Base-by-base conservation (phyloP, 768 basidiomycete genomes). In the Termitomyces sp. region DNA sequence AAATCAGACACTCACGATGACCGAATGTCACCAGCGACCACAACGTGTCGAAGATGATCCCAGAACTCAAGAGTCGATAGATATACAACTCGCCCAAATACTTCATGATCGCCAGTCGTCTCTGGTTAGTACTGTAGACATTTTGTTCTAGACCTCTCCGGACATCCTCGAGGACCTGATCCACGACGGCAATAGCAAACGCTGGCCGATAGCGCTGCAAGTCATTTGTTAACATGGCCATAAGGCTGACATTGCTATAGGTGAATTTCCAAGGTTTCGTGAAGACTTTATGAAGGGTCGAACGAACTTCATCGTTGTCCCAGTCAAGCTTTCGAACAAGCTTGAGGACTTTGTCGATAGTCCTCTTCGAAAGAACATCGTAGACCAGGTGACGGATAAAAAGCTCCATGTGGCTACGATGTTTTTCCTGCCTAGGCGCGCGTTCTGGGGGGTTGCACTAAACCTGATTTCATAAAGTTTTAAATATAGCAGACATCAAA, bases 251-350 rank as follows among this genome's bases (percentile, higher is more conserved):
- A 65, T 91, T 96, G 57, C 86, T 80, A 67, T 88, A 98, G 66
- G 94, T 96, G 73, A 98, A 82, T 69, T 98, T 98, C 94, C 96
- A 97, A 2, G 96, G 90, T 65, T 97, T 96, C n/a, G 91, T 91
- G 74, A 99, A 99, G 40, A 91, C 83, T 67, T 91, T 91, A 73
- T 88, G 85, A 7, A 98, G 76, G 23, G 81, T 82, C 27, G 78
- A 78, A 39, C 81, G 79, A 30, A 89, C 75, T 23, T 71, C 59
- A 7, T 73, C 69, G 67, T 92, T 85, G n/a, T 96, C 91, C 97
- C 97, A 99, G 64, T 98, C 88, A 45, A 98, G 79, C 72, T 96
- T 98, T 47, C 97, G 86, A 34, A 98, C 72, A 23, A 97, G 81
- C 70, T 92, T 94, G 54, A 98, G 78, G 10, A 97, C 95, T 67